Evolutionary conservation across 768 basidiomycete species (phyloP), one percentile per base, ranked within the genome.

Genomic region (Psilocybe cubensis): DNA sequence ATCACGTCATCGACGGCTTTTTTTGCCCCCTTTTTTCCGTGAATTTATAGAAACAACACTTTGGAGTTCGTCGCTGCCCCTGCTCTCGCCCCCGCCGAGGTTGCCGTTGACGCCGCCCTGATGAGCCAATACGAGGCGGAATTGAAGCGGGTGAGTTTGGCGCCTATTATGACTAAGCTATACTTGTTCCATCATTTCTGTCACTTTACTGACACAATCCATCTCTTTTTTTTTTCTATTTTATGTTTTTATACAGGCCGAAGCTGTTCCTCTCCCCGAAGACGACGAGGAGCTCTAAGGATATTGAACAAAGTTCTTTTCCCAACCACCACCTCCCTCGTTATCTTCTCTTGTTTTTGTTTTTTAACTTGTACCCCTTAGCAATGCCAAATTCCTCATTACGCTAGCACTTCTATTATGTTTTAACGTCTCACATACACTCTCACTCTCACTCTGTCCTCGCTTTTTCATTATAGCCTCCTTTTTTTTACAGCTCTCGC

Each of bases 11-110:
- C 24, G n/a, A 35, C 44, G 25, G 46, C 41, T 21, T 23, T 43
- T 25, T 58, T 46, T 29, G 28, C 17, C 27, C 14, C 20, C 9
- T 40, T 63, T 31, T 55, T 58, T 41, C 43, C 44, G 57, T 29
- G 35, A 53, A 9, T 20, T 41, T 54, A 45, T 24, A 96, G 95
- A 50, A 97, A 96, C 77, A 77, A 87, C 51, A 54, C 76, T 50
- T 88, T 99, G 61, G 96, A 98, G 46, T 98, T 99, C 68, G 96
- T 98, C 57, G 96, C 97, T 35, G 94, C 96, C 5, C 95, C 95
- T 31, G 95, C 96, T 56, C 88, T 98, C 52, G 91, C 90, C 25
- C 97, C 96, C 58, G 94, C 95, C 62, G 95, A 98, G 74, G 93
- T 98, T 59, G 69, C 83, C 58, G 84, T 98, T 68, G 96, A 98